These are phyloP conservation scores for Lepiota venenata DNA, from an alignment of 768 basidiomycete species.

Conservation along the genomic window DNA sequence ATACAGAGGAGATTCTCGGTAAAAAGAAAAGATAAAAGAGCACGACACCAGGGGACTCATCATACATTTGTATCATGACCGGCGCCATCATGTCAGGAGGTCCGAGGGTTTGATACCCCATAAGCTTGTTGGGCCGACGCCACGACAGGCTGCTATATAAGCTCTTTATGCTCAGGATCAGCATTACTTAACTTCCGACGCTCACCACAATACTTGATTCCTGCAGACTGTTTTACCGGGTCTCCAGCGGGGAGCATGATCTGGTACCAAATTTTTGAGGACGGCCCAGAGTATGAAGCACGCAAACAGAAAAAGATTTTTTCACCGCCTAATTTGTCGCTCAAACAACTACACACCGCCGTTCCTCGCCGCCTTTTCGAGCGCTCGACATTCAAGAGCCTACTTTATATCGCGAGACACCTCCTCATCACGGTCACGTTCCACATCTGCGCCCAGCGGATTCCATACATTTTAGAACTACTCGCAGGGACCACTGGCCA, in stretches of 20 bases:
- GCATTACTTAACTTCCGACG: neutral
- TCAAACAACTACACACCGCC: constrained; percentile 44
- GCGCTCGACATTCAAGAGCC: constrained; percentile 38
- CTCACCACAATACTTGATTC: neutral
- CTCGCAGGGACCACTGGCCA: constrained; percentile 1
- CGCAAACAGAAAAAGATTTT: constrained; percentile 35
- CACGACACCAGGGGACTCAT: no score
- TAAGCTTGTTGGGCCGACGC: neutral
- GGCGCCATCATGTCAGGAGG: constrained; percentile 4
- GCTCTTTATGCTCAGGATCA: constrained; percentile 1
- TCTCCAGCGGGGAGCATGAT: constrained; percentile 20
- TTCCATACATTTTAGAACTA: constrained; percentile 19
- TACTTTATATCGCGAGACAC: constrained; percentile 42
- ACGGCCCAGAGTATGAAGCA: constrained; percentile 49
- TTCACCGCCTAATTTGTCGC: constrained; percentile 36
- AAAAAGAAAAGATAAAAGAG: no score
- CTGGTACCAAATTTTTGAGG: constrained; percentile 41
- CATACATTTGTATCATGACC: neutral
- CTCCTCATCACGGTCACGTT: constrained; percentile 34
- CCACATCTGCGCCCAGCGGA: constrained; percentile 35
- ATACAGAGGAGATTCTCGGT: no score
- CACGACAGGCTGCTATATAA: neutral
- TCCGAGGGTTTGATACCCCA: neutral
- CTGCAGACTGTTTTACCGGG: neutral
- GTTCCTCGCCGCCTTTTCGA: constrained; percentile 47